Evolutionary conservation across 768 basidiomycete species (phyloP).

Genomic region (Naganishia antarctica): DNA sequence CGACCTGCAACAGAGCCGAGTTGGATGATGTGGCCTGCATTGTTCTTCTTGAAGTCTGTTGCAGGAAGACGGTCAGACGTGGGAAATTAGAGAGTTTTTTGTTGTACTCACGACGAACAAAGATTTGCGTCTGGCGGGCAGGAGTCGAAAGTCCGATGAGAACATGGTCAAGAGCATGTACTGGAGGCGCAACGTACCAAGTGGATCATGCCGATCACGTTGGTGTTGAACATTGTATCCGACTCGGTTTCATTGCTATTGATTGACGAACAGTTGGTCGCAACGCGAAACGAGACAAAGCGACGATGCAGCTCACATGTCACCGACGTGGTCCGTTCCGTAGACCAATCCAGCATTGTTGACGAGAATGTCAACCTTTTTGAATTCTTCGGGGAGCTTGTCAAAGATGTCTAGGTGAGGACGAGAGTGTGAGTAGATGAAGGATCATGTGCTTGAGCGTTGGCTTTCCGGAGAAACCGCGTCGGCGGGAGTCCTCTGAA

Average conservation of each 20-base stretch:
- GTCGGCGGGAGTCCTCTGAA: too few species aligned
- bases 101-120: slow-evolving; percentile 58
- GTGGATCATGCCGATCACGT: slow-evolving; percentile 76
- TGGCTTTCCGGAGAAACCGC: too few species aligned
- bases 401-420: slow-evolving; percentile 61
- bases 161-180: background rate
- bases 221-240: slow-evolving; percentile 42
- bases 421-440: too few species aligned
- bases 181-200: slow-evolving; percentile 53
- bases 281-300: background rate
- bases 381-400: slow-evolving; percentile 65
- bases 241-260: slow-evolving; percentile 26
- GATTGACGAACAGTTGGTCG: background rate
- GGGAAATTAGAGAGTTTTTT: too few species aligned
- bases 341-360: slow-evolving; percentile 86
- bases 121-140: slow-evolving; percentile 58
- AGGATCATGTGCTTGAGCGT: too few species aligned
- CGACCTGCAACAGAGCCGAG: slow-evolving; percentile 86
- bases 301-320: slow-evolving; percentile 41
- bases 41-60: slow-evolving; percentile 69
- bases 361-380: slow-evolving; percentile 68
- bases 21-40: slow-evolving; percentile 84
- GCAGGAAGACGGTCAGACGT: background rate
- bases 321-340: slow-evolving; percentile 80
- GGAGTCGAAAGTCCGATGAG: background rate